phyloP scores from a whole-genome alignment of 202 grass and related monocot species.

The Zoysia matrella region DNA sequence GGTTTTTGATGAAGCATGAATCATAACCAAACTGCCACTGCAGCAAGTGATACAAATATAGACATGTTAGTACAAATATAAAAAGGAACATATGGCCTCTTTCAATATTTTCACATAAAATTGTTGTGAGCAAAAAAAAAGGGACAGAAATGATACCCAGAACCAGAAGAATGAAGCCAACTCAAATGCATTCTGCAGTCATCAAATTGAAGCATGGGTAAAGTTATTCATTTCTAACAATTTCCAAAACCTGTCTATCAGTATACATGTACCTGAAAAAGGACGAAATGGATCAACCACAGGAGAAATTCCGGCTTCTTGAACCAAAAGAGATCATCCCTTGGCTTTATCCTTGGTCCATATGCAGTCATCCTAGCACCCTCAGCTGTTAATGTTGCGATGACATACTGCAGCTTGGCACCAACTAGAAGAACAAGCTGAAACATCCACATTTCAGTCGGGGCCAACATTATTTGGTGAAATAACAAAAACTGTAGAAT shows the following conservation, averaged over 20 bases:
- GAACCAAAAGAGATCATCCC: slow-evolving; percentile 98
- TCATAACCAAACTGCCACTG: slow-evolving; percentile 99
- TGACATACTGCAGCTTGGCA: slow-evolving; percentile 94
- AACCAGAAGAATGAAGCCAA: slow-evolving; percentile 99
- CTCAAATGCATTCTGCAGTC: slow-evolving; percentile 92
- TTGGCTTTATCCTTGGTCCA: slow-evolving; percentile 68
- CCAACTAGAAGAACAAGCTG: slow-evolving; percentile 96
- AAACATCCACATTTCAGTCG: slow-evolving; percentile 28
- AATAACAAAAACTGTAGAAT: neutral
- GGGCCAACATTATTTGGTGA: slow-evolving; percentile 26
- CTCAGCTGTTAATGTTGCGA: slow-evolving; percentile 85
- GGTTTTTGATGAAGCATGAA: slow-evolving; percentile 98
- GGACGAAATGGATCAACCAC: slow-evolving; percentile 93
- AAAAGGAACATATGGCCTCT: neutral
- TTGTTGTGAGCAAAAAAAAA: neutral
- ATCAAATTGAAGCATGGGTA: slow-evolving; percentile 22
- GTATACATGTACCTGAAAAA: slow-evolving; percentile 72
- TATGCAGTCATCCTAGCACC: slow-evolving; percentile 74
- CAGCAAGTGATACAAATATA: slow-evolving; percentile 31
- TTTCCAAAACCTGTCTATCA: slow-evolving; percentile 16
- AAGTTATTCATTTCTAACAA: slow-evolving; percentile 15
- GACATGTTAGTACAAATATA: neutral
- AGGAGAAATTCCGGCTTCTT: slow-evolving; percentile 95
- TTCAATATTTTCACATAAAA: neutral
- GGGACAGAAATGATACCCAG: slow-evolving; percentile 67